A percentile compares a stretch with the other conserved stretches of the same genome.
Evolutionary conservation across 225 moss, liverwort and hornwort species (phyloP).

Genomic region (Ulota crispa): DNA sequence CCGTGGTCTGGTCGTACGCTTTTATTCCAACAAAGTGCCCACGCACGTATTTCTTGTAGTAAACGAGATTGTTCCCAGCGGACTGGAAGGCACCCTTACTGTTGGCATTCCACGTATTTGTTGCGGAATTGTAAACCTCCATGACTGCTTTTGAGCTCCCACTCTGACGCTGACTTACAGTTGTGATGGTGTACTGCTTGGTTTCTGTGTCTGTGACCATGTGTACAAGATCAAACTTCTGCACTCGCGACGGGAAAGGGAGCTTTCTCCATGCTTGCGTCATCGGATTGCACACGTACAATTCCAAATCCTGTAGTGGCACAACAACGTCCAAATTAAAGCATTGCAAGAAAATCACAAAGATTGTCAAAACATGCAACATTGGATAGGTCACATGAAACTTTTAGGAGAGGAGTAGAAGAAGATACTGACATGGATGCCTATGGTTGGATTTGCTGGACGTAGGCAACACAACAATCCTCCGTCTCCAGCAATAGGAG

Average conservation of each 20-base stretch:
- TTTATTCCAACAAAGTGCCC: slow-evolving; percentile 29
- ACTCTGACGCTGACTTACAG: slow-evolving; percentile 14
- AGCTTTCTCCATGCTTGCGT: slow-evolving; percentile 37
- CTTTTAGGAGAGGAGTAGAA: not conserved
- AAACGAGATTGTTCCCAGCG: slow-evolving; percentile 15
- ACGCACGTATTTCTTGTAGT: slow-evolving; percentile 26
- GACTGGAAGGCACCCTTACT: slow-evolving; percentile 7
- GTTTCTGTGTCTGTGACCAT: slow-evolving; percentile 31
- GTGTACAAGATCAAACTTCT: slow-evolving; percentile 28
- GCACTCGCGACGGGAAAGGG: slow-evolving; percentile 30
- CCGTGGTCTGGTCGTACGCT: slow-evolving; percentile 28
- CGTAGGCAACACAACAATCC: no score
- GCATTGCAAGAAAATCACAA: not conserved
- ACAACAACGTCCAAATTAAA: not conserved
- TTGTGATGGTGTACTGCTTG: slow-evolving; percentile 37
- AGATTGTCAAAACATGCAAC: not conserved
- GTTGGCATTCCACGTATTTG: slow-evolving; percentile 21
- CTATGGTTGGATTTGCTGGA: no score
- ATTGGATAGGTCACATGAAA: no score
- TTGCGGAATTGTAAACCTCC: slow-evolving; percentile 34
- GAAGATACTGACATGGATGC: slow-evolving; percentile 1
- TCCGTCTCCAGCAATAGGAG: no score
- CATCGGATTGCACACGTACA: slow-evolving; percentile 41
- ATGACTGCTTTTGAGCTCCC: slow-evolving; percentile 2
- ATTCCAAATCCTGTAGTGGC: slow-evolving; percentile 4